phyloP scores from a whole-genome alignment of 108 stramenopile species.

The Cyclotella kingstonii region DNA sequence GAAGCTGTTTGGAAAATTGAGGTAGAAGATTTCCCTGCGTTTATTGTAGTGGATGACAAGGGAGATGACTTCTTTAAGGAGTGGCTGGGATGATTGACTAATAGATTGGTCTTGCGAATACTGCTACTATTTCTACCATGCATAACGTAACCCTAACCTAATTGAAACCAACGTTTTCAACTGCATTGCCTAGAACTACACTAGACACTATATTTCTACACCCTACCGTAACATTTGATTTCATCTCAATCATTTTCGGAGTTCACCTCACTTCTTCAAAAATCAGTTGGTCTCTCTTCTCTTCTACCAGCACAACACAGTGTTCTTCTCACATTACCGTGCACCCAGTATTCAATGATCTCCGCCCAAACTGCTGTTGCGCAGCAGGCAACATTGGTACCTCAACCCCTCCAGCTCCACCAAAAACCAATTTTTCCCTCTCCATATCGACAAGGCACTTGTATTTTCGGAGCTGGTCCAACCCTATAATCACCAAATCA shows the following conservation, averaged over 20 bases:
- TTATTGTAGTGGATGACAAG: constrained; percentile 96
- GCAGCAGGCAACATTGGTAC: constrained; percentile 55
- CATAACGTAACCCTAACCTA: too few relatives aligned
- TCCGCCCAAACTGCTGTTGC: constrained; percentile 25
- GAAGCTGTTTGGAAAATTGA: constrained; percentile 98
- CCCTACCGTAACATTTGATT: too few relatives aligned
- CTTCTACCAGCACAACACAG: neutral
- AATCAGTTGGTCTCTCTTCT: too few relatives aligned
- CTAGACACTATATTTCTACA: too few relatives aligned
- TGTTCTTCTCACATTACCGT: constrained; percentile 24
- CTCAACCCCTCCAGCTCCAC: constrained; percentile 60
- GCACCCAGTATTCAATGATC: constrained; percentile 25
- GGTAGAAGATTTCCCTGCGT: constrained; percentile 95
- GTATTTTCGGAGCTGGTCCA: constrained; percentile 76
- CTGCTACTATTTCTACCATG: too few relatives aligned
- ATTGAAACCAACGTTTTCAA: too few relatives aligned
- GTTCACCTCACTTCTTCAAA: too few relatives aligned
- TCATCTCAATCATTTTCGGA: too few relatives aligned
- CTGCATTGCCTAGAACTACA: too few relatives aligned
- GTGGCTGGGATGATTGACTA: constrained; percentile 76
- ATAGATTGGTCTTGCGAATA: too few relatives aligned
- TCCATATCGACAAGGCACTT: constrained; percentile 71
- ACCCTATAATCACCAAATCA: constrained; percentile 58
- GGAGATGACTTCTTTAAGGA: constrained; percentile 95
- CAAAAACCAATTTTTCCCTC: constrained; percentile 54